Evolutionary conservation across 2,329 filamentous ascomycete species (phyloP).

Genomic region (Teratosphaeria destructans): DNA sequence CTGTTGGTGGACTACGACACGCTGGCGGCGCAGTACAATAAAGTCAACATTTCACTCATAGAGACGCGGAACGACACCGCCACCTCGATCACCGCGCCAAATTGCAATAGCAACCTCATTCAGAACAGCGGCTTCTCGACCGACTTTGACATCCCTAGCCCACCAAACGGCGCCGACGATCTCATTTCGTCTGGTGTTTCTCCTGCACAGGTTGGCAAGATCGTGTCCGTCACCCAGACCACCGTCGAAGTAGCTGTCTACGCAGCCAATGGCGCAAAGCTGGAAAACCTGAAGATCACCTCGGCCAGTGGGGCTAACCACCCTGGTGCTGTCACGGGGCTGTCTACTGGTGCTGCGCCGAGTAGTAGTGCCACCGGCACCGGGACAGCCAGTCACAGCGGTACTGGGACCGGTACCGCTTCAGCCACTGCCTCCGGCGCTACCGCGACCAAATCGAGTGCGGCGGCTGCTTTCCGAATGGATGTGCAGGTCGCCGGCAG

Average conservation of each 20-base stretch:
- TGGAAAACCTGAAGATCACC: conserved; percentile 54
- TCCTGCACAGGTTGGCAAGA: conserved; percentile 44
- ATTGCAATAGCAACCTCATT: conserved; percentile 59
- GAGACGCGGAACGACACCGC: conserved; percentile 51
- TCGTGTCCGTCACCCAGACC: conserved; percentile 51
- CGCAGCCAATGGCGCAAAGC: conserved; percentile 43
- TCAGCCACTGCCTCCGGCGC: conserved; percentile 8
- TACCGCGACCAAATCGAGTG: conserved; percentile 1
- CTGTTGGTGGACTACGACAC: conserved; percentile 47
- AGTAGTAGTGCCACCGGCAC: background rate
- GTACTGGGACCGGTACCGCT: conserved; percentile 2
- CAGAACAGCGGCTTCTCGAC: conserved; percentile 56
- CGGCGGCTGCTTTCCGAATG: background rate
- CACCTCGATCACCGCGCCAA: conserved; percentile 46
- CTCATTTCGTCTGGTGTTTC: conserved; percentile 69
- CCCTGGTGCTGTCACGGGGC: conserved; percentile 29
- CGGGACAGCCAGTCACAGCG: background rate
- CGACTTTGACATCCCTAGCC: conserved; percentile 66
- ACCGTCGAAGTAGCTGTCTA: conserved; percentile 49
- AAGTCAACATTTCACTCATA: conserved; percentile 60
- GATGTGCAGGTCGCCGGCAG: conserved; percentile 3
- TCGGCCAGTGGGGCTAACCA: conserved; percentile 45
- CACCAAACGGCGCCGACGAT: conserved; percentile 56
- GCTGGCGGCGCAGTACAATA: conserved; percentile 63
- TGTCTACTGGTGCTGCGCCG: conserved; percentile 13